phyloP scores from a whole-genome alignment of 2,329 filamentous ascomycete genomes.

The Pseudogymnoascus sp. region DNA sequence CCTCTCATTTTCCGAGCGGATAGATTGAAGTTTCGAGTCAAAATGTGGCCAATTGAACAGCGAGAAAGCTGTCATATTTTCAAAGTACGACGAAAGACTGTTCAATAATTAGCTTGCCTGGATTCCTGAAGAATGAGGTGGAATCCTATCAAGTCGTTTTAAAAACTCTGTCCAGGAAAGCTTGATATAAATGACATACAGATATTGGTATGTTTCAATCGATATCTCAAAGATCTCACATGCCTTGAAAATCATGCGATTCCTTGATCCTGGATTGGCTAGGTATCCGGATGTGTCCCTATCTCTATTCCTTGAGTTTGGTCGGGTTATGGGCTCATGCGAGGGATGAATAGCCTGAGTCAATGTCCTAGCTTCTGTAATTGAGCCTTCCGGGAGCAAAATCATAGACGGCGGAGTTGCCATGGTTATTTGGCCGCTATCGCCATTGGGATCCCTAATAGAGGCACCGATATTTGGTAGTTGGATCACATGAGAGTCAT shows the following conservation, averaged over 20 bases:
- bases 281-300: not conserved
- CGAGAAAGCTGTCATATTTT: slow-evolving; percentile 15
- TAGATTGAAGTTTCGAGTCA: slow-evolving; percentile 9
- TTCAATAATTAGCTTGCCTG: not conserved
- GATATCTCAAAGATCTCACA: not conserved
- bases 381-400: not conserved
- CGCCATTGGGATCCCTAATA: not conserved
- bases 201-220: not conserved
- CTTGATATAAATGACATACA: not conserved
- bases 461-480: not conserved
- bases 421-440: not conserved
- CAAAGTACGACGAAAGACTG: slow-evolving; percentile 10
- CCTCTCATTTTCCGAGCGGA: slow-evolving; percentile 5
- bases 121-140: not conserved
- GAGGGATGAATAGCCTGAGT: not conserved
- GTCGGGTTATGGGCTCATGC: not conserved
- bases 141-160: not conserved
- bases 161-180: not conserved
- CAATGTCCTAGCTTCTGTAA: not conserved
- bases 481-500: not conserved
- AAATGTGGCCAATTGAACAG: slow-evolving; percentile 14
- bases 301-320: not conserved
- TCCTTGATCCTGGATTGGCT: not conserved
- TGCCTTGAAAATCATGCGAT: not conserved
- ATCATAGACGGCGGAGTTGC: not conserved